Conservation (phyloP, 2,329 filamentous ascomycete species). For the Ophiostoma pallidulum region DNA sequence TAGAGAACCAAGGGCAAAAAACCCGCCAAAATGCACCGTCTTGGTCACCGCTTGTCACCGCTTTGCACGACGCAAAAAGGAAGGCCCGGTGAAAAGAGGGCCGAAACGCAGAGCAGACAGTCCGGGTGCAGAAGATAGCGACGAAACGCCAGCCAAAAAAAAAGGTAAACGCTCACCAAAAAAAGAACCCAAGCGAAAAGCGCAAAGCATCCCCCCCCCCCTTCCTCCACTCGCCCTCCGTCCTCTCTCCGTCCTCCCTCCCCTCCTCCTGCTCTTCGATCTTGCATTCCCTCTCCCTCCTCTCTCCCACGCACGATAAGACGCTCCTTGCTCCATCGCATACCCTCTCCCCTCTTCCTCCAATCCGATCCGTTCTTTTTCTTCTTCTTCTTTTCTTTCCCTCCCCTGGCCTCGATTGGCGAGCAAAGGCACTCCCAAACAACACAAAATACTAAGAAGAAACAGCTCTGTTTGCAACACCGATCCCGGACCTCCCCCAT, state of each 20-base stretch:
- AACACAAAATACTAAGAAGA: neutral
- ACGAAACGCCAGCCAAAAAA: neutral
- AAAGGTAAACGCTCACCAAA: neutral
- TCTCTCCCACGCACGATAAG: neutral
- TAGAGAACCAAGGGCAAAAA: no score
- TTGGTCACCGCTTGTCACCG: no score
- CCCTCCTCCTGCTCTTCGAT: neutral
- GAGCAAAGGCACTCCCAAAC: conserved; percentile 1
- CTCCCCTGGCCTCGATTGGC: neutral
- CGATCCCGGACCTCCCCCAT: conserved; percentile 22
- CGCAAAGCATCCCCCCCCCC: neutral
- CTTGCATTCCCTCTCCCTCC: neutral
- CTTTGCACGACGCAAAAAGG: neutral
- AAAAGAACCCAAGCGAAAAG: no score
- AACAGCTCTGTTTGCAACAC: neutral
- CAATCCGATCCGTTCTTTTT: neutral
- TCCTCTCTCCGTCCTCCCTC: neutral
- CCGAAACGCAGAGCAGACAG: conserved; percentile 7
- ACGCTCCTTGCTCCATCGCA: neutral
- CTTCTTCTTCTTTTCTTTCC: neutral
- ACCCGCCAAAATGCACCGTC: no score
- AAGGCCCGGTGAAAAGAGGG: conserved; percentile 12
- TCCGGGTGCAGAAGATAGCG: no score
- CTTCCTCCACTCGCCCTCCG: neutral
- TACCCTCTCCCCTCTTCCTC: neutral